phyloP scores from a whole-genome alignment of 1,139 yeast genomes.

The Scheffersomyces parashehatae region DNA sequence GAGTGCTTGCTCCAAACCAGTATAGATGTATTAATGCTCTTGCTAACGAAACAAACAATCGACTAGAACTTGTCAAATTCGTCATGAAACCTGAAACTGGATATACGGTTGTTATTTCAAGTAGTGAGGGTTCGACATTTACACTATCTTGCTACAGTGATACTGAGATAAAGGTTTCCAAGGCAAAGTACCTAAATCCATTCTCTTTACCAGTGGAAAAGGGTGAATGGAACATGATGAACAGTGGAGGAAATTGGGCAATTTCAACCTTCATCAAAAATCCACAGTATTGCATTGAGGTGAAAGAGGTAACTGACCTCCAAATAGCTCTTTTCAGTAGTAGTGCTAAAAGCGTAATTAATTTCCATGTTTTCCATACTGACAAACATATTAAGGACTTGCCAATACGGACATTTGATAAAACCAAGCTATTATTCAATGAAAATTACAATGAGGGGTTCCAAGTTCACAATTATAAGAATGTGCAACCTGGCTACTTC shows the following conservation, averaged over 20 bases:
- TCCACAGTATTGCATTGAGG: slow-evolving; percentile 56
- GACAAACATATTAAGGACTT: slow-evolving; percentile 14
- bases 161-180: slow-evolving; percentile 22
- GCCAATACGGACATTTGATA: slow-evolving; percentile 28
- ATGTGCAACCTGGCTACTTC: slow-evolving; percentile 38
- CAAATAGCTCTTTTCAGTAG: slow-evolving; percentile 27
- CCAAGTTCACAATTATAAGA: slow-evolving; percentile 21
- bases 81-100: slow-evolving; percentile 23
- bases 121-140: slow-evolving; percentile 28
- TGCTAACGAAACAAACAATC: slow-evolving; percentile 28
- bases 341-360: slow-evolving; percentile 23
- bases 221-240: slow-evolving; percentile 51
- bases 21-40: slow-evolving; percentile 22
- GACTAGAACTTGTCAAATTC: slow-evolving; percentile 25
- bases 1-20: slow-evolving; percentile 28
- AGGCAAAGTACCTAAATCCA: slow-evolving; percentile 23
- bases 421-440: slow-evolving; percentile 26
- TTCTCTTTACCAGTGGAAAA: slow-evolving; percentile 18
- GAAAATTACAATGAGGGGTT: slow-evolving; percentile 25
- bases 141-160: slow-evolving; percentile 41
- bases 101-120: slow-evolving; percentile 27
- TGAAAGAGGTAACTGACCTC: slow-evolving; percentile 16
- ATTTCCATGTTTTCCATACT: slow-evolving; percentile 46
- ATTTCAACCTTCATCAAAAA: slow-evolving; percentile 52
- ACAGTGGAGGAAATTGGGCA: slow-evolving; percentile 61